Evolutionary conservation across 192 early-diverging fungal genomes (phyloP), one percentile per base, ranked within the genome.

Genomic region (Backusella tuberculispora): DNA sequence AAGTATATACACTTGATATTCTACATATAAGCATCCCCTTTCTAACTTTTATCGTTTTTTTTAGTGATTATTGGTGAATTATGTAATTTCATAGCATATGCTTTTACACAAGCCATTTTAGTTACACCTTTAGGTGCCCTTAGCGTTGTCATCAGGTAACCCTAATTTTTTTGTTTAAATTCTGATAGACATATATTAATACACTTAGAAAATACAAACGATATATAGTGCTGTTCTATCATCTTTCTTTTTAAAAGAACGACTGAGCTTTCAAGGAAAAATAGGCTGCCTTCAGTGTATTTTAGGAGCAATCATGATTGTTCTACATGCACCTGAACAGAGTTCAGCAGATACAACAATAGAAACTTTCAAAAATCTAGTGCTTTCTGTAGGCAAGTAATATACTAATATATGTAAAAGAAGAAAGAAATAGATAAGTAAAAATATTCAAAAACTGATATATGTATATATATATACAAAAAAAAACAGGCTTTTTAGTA

Each of bases 61-160:
- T 43, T 72, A 95, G 94, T 99, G 97, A 92, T 93, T 24, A 74
- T 97, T 43, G 97, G 97, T 42, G 97, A 99, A 83, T 81, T 94
- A 47, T 94, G 94, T 67, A 99, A 99, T 87, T 98, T 99, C 85
- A 85, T 94, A 6, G 97, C 97, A n/a, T 99, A 99, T 78, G 92
- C 95, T 34, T 99, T 95, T 86, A 94, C 95, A 40, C 96, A 95
- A 2, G 97, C 97, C n/a, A 94, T 99, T 50, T 78, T 99, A 42
- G 95, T 99, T 10, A 99, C 97, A 5, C 97, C 97, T 42, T 81
- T 99, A 47, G 97, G 97, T 29, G 96, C 96, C 14, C 85, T 95
- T 14, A 95, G 93, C 81, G 96, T 97, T 8, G 90, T 99, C 56
- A 90, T 97, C 26, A 94, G 86, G 88, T 89, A 85, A 48, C 45